A percentile compares a stretch with the other conserved stretches of the same genome.
These are phyloP conservation scores for Aurantiochytrium sp. DNA, from an alignment of 108 stramenopile species.

Conservation along the genomic window DNA sequence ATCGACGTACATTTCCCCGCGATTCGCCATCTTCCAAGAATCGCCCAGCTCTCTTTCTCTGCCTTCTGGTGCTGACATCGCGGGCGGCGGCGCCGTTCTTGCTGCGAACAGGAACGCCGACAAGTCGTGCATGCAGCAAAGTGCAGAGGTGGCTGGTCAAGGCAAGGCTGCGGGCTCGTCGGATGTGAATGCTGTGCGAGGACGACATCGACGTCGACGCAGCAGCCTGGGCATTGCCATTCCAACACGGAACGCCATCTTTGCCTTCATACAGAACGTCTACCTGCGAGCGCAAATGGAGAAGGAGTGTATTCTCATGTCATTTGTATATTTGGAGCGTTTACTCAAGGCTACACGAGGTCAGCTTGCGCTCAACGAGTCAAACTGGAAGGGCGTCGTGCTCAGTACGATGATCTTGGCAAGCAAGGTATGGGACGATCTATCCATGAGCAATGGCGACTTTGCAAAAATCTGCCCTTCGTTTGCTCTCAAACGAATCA, in stretches of 20 bases:
- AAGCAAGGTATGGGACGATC: constrained; percentile 93
- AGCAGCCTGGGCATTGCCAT: background rate
- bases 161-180: background rate
- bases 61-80: background rate
- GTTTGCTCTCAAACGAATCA: constrained; percentile 78
- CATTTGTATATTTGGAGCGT: constrained; percentile 87
- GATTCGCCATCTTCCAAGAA: background rate
- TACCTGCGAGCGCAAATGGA: constrained; percentile 42
- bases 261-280: background rate
- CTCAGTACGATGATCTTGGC: constrained; percentile 84
- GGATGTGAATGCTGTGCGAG: background rate
- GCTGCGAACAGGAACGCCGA: background rate
- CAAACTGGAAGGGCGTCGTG: constrained; percentile 79
- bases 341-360: constrained; percentile 48
- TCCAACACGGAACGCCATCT: background rate
- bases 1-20: background rate
- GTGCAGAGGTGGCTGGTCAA: background rate
- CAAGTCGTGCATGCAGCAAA: background rate
- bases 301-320: constrained; percentile 86
- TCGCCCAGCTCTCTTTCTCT: background rate
- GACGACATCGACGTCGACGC: background rate
- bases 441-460: constrained; percentile 92
- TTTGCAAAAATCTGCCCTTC: constrained; percentile 60
- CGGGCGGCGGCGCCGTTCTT: background rate
- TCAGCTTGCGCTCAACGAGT: constrained; percentile 43